Conservation (phyloP, 2,329 filamentous ascomycete species). For the Pseudopyricularia cyperi region DNA sequence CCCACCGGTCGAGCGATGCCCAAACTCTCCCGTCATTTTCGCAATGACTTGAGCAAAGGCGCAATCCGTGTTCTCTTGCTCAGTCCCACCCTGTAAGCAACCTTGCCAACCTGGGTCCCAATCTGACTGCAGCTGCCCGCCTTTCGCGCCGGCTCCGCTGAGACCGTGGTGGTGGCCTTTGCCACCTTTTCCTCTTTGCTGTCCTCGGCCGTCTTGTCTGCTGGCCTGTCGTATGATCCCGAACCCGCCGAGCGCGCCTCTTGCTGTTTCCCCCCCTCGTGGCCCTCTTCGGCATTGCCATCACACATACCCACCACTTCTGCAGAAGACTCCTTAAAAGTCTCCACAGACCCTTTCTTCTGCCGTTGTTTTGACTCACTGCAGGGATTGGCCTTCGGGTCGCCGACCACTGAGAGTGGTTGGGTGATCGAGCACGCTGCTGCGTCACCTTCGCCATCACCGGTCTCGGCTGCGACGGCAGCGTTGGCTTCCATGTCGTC, state of each 20-base stretch:
- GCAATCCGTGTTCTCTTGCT: conserved; percentile 37
- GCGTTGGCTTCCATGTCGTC: background rate
- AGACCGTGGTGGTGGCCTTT: background rate
- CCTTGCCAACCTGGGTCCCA: conserved; percentile 20
- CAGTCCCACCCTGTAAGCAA: conserved; percentile 35
- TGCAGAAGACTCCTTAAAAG: too few species aligned
- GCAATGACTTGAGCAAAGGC: conserved; percentile 35
- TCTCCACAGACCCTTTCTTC: background rate
- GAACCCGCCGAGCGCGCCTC: background rate
- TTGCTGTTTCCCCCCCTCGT: background rate
- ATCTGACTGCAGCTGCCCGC: conserved; percentile 6
- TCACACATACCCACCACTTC: too few species aligned
- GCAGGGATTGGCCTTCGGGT: background rate
- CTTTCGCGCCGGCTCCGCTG: conserved; percentile 2
- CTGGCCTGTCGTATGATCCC: background rate
- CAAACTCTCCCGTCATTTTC: conserved; percentile 19
- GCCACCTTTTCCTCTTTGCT: conserved; percentile 1
- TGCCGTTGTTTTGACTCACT: background rate
- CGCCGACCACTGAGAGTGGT: background rate
- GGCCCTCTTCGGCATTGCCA: background rate
- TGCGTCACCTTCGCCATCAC: background rate
- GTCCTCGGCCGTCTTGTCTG: conserved; percentile 1
- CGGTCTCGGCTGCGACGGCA: background rate
- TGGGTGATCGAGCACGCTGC: background rate
- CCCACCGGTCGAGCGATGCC: too few species aligned